A percentile compares a stretch with the other conserved stretches of the same genome.
These are phyloP conservation scores for Penicillium samsonianum DNA, from an alignment of 495 filamentous ascomycete species.

Conservation along the genomic window DNA sequence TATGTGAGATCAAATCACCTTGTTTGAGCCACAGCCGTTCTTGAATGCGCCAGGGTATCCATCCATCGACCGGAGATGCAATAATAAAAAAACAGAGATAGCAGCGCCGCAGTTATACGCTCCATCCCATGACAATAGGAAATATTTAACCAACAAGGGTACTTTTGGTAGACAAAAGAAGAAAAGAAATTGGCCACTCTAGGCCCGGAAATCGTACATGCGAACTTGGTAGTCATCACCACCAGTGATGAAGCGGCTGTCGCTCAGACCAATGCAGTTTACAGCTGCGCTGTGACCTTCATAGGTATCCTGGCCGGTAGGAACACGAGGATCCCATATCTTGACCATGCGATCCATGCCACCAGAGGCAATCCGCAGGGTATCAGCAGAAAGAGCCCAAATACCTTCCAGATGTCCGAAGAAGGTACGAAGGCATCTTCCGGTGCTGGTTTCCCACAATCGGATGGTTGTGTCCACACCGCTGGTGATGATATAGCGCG, in stretches of 20 bases:
- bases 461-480: constrained; percentile 89
- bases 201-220: constrained; percentile 77
- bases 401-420: constrained; percentile 97
- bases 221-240: constrained; percentile 91
- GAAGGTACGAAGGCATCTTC: constrained; percentile 81
- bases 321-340: constrained; percentile 90
- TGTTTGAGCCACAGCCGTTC: neutral
- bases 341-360: constrained; percentile 95
- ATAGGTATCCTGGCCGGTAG: constrained; percentile 88
- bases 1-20: neutral
- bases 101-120: neutral
- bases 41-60: constrained; percentile 29
- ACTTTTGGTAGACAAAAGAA: constrained; percentile 7
- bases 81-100: neutral
- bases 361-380: constrained; percentile 82
- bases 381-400: constrained; percentile 92
- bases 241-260: constrained; percentile 82
- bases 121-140: neutral
- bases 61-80: constrained; percentile 15
- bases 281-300: constrained; percentile 86
- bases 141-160: neutral
- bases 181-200: constrained; percentile 11
- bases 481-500: constrained; percentile 88
- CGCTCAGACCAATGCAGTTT: constrained; percentile 88
- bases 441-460: constrained; percentile 86